Evolutionary conservation across 2,329 filamentous ascomycete genomes (phyloP), one percentile per base, ranked within the genome.

Genomic region (Colletotrichum magnum): DNA sequence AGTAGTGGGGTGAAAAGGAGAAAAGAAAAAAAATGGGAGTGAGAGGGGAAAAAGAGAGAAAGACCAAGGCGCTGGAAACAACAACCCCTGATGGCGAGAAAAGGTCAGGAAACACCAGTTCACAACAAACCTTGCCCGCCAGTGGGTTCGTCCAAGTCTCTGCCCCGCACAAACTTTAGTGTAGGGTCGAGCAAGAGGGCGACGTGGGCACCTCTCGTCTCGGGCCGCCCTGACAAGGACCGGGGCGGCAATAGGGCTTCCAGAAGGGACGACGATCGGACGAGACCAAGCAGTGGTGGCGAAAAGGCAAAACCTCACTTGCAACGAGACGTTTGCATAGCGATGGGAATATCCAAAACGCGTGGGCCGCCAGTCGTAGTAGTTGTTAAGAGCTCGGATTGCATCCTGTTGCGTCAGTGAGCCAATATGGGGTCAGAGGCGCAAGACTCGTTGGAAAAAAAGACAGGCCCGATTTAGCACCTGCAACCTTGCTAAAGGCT

Each of bases 211-310:
- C 47, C 6, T 21, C 18, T 69, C 62, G 51, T 67, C 45, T 69
- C 67, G 67, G 67, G 50, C 67, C 67, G 67, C 26, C 57, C 51
- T 57, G 60, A 67, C 67, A 67, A 64, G 67, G 62, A 67, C 63
- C 62, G 21, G 62, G 67, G 51, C 26, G 28, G 50, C 10, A 57
- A 51, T 36, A 36, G 7, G 41, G 12, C 53, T 60, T 56, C 56
- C 21, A 57, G 32, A 57, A 51, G 43, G 45, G 39, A 50, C 9
- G 43, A 36, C 16, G 36, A 57, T 66, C 62, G 57, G 56, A 69
- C 43, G 56, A 66, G 43, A 15, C 54, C 54, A 48, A 54, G 48
- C 53, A 24, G 15, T 26, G 5, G 45, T 26, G 47, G 32, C 21
- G 12, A 15, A n/a, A 13, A 15, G 9, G 45, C 45, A 47, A 36